Conservation (phyloP, 164 flowering plant species). For the Vitis cinerea region DNA sequence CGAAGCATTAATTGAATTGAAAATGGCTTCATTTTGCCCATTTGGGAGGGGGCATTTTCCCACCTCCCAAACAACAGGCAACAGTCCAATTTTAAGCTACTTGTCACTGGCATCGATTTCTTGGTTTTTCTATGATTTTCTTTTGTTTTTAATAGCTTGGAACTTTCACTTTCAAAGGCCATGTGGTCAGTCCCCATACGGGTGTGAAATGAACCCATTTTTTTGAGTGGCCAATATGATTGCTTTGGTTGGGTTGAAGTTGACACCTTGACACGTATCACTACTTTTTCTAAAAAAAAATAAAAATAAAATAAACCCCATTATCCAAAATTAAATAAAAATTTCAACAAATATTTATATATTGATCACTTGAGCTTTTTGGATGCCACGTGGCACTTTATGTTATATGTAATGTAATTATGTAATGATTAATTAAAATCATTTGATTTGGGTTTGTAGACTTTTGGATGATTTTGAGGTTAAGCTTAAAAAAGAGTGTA, state of each 20-base stretch:
- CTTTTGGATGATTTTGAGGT: slow-evolving; percentile 1
- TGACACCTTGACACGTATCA: not conserved
- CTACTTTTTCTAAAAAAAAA: not conserved
- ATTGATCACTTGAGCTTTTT: not conserved
- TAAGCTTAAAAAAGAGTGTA: not conserved
- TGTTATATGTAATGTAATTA: not conserved
- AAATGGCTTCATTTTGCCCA: not conserved
- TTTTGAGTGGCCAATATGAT: slow-evolving; percentile 10
- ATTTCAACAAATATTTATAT: not conserved
- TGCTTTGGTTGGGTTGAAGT: slow-evolving; percentile 1
- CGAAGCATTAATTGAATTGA: no score
- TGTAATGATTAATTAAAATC: not conserved
- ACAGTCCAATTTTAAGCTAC: not conserved
- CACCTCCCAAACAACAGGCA: no score
- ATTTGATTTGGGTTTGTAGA: not conserved
- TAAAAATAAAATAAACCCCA: not conserved
- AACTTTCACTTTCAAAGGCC: slow-evolving; percentile 2
- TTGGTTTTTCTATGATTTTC: no score
- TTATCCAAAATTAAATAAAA: not conserved
- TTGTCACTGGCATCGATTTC: not conserved
- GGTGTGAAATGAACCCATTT: not conserved
- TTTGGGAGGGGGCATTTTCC: not conserved
- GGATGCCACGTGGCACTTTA: not conserved
- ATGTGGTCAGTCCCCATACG: no score
- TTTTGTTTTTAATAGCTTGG: not conserved